Evolutionary conservation across 192 early-diverging fungal genomes (phyloP), one percentile per base, ranked within the genome.

Genomic region (Entomortierella beljakovae): DNA sequence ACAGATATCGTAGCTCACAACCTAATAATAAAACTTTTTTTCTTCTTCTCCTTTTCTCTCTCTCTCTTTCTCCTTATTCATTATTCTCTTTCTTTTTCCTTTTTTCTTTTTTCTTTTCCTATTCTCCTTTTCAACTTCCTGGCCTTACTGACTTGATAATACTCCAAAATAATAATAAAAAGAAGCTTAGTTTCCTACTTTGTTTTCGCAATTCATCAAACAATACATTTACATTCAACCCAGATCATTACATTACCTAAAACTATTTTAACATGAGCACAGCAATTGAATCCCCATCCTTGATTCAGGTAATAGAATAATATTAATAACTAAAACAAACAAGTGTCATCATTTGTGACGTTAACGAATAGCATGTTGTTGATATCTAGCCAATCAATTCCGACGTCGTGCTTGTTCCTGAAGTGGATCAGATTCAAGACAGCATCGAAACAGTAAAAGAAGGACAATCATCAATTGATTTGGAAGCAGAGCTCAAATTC

Each of bases 281-380:
- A 40, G 38, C 42, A 15, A n/a, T 35, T 46, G 52, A 71, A 46
- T 20, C 60, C 29, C 11, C 37, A 16, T 35, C 59, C 25, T 26
- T 35, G 35, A 61, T 46, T 37, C 59, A 61, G 59, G 68, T 71
- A 71, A n/a, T n/a, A n/a, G n/a, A n/a, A n/a, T n/a, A n/a, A n/a
- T n/a, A n/a, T n/a, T n/a, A 34, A 34, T 26, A 7, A 60, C 58
- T 6, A 15, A 37, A 3, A 37, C 33, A 57, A 7, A 37, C 23
- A 31, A 5, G 18, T 51, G 16, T 3, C 28, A 29, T 2, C 51
- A 28, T 18, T 53, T 29, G 6, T 51, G n/a, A n/a, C n/a, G n/a
- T n/a, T n/a, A n/a, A n/a, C n/a, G n/a, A n/a, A n/a, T n/a, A n/a
- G n/a, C n/a, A n/a, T 51, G 16, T 51, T 51, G 16, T 51, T 51